Base-by-base conservation (phyloP, 768 basidiomycete species). In the Astraeus odoratus region DNA sequence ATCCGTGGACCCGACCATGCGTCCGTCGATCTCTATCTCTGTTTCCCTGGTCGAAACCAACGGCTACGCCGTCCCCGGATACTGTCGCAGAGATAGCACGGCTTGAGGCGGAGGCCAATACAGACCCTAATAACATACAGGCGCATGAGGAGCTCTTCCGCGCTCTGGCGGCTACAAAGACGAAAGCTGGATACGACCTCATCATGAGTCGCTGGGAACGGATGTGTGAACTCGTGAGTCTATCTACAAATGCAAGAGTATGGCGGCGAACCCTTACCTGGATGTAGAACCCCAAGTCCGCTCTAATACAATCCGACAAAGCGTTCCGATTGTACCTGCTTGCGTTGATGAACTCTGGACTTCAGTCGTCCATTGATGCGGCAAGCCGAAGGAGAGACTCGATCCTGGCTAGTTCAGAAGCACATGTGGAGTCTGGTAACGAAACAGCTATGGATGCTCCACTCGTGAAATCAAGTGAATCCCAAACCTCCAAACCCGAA, bases 181-280 rank as follows among this genome's bases (percentile, higher is more conserved):
- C 83, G 26, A 78, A 76, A 45, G 73, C 80, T 10, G 87, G 79
- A 1, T 82, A 82, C 60, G 81, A 88, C 47, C 67, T 85, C 19
- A 67, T 90, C 45, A 78, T 88, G 46, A 79, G 69, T 56, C 77
- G 87, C 44, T 92, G 89, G 88, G 88, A 92, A 59, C 73, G 81
- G 52, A 80, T 83, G 75, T 77, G 77, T 55, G 84, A 90, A 74
- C 88, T 83, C 58, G 89, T 90, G 67, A 54, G 86, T 78, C 24
- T 12, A 8, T 29, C 42, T 29, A 9, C 12, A 9, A 37, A 33
- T 26, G 15, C 10, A 41, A 19, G 4, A 13, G 29, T 26, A 24
- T 23, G 39, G 41, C 39, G 37, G 49, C 43, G 42, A 20, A 29
- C 39, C 60, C 37, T 23, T 39, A 42, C 34, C 43, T 38, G 41